These are phyloP conservation scores for Hyaloscypha finlandica DNA, from an alignment of 495 filamentous ascomycete genomes.

Conservation along the genomic window DNA sequence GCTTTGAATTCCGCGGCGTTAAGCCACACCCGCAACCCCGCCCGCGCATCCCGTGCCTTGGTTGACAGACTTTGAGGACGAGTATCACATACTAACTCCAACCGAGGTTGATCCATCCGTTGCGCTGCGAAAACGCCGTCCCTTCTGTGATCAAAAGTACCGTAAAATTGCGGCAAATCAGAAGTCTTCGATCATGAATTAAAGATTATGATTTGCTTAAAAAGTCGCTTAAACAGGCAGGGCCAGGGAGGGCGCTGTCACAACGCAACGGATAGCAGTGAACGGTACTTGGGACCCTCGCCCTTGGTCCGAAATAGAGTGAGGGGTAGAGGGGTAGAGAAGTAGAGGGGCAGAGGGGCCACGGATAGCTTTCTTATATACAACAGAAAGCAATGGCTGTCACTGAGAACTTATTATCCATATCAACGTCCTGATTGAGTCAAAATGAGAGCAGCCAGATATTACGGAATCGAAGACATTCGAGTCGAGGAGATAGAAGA, in stretches of 20 bases:
- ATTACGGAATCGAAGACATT: constrained; percentile 46
- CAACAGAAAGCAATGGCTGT: not conserved
- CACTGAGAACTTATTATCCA: not conserved
- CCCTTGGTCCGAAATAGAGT: not conserved
- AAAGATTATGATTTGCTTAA: too few relatives aligned
- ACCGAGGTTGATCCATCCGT: not conserved
- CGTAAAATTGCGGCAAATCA: too few relatives aligned
- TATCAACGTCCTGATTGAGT: not conserved
- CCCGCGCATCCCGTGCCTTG: too few relatives aligned
- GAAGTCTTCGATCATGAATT: too few relatives aligned
- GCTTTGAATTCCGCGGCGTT: not conserved
- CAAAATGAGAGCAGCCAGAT: constrained; percentile 43
- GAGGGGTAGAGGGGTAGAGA: too few relatives aligned
- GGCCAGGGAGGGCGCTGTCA: too few relatives aligned
- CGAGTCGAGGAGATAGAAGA: constrained; percentile 42
- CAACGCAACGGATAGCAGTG: not conserved
- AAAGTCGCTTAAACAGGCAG: too few relatives aligned
- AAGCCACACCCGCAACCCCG: not conserved
- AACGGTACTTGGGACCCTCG: not conserved
- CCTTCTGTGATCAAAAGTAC: too few relatives aligned
- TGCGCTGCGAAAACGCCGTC: too few relatives aligned
- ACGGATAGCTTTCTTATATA: not conserved
- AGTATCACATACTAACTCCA: not conserved
- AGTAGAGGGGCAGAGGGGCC: too few relatives aligned
- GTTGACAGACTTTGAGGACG: too few relatives aligned